Base-by-base conservation (phyloP, 139 green algal species). In the Chara braunii region DNA sequence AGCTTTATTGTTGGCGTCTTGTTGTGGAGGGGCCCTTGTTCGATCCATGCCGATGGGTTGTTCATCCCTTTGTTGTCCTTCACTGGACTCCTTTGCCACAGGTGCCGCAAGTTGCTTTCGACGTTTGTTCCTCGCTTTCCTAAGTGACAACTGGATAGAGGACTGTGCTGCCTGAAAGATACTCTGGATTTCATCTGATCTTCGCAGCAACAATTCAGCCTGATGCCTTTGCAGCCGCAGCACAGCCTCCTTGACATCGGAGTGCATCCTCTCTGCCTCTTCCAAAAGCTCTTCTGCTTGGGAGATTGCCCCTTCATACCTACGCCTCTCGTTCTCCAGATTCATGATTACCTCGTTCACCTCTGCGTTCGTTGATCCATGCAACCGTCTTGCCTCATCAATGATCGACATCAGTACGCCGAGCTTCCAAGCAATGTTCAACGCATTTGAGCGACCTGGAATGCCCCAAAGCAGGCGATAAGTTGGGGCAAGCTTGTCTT, bases 381-480 rank as follows among this genome's bases (percentile, higher is more conserved):
- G 53, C 24, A 60, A 7, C 32, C 29, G n/a, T 12, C 62, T 23
- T 9, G 50, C 62, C n/a, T 70, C 62, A 1, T 8, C 9, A 63
- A 72, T 56, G 3, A 73, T 68, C 37, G 12, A 6, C 11, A 6
- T 26, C 18, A 31, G 35, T 23, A 73, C 18, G 1, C 64, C 64
- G 3, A 73, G 53, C 30, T 37, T 18, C 11, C 43, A 22, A 22
- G 64, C 53, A 6, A 73, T 73, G 64, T 73, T 73, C 6, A 73
- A 36, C 11, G 64, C 64, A 31, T 73, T 73, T 37, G 64, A 73
- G 29, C 64, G 64, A 5, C 64, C 78, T 1, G 78, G 68, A 36
- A 82, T 73, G 30, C 76, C 75, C 76, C 75, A 83, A 9, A 84
- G 32, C 4, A 84, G n/a, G n/a, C 59, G 60, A 62, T 75, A 84